phyloP scores from a whole-genome alignment of 371 early-diverging fungal species.

The Choanephora cucurbitarum region DNA sequence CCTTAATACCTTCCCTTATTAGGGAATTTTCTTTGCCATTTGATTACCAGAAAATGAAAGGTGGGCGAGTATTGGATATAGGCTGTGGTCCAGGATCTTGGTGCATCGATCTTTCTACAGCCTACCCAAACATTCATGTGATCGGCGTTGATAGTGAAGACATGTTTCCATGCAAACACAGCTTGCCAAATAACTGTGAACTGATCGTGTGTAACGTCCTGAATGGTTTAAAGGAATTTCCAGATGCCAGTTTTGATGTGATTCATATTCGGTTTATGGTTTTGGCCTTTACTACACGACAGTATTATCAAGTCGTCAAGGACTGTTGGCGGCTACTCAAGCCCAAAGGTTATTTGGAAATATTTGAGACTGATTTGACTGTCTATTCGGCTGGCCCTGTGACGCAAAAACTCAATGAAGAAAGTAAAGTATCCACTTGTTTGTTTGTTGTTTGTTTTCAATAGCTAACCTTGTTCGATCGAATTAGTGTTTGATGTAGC shows the following conservation, averaged over 20 bases:
- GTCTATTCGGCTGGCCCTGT: constrained; percentile 35
- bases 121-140: constrained; percentile 32
- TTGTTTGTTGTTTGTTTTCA: no score
- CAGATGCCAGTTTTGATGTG: constrained; percentile 31
- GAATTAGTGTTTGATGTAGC: constrained; percentile 25
- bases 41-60: constrained; percentile 21
- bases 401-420: constrained; percentile 27
- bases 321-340: constrained; percentile 34
- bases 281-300: constrained; percentile 24
- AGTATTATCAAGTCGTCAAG: constrained; percentile 29
- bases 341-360: constrained; percentile 35
- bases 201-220: constrained; percentile 29
- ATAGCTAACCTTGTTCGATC: neutral
- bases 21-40: constrained; percentile 35
- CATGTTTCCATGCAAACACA: constrained; percentile 31
- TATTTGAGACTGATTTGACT: constrained; percentile 33
- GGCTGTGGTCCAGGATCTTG: constrained; percentile 43
- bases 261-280: constrained; percentile 37
- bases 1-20: neutral
- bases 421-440: constrained; percentile 20
- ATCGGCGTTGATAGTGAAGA: constrained; percentile 35
- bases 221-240: constrained; percentile 22
- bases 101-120: constrained; percentile 36
- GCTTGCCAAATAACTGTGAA: constrained; percentile 33
- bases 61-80: constrained; percentile 27